phyloP scores from a whole-genome alignment of 306 rosid species.

The Dicorynia guianensis region DNA sequence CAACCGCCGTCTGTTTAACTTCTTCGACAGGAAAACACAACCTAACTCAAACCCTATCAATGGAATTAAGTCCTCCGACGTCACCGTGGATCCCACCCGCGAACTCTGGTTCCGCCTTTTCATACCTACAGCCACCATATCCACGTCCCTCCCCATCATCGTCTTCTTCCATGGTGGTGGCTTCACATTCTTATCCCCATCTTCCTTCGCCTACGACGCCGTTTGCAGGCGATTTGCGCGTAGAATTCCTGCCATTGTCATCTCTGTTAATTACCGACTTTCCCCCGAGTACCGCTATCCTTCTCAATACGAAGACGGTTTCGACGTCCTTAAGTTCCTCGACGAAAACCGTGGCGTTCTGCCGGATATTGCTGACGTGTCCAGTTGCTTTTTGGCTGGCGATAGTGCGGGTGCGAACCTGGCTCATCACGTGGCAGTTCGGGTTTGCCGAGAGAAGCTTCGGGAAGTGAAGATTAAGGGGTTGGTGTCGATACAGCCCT shows the following conservation, averaged over 20 bases:
- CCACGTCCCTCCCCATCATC: constrained; percentile 47
- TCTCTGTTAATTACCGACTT: constrained; percentile 69
- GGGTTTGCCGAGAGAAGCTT: constrained; percentile 17
- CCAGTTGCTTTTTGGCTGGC: constrained; percentile 56
- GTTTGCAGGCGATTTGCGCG: constrained; percentile 49
- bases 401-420: constrained; percentile 72
- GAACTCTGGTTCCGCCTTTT: constrained; percentile 60
- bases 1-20: constrained; percentile 52
- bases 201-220: constrained; percentile 41
- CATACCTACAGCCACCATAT: constrained; percentile 34
- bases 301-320: constrained; percentile 65
- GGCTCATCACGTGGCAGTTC: constrained; percentile 61
- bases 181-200: constrained; percentile 47
- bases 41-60: constrained; percentile 39
- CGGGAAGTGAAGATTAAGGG: constrained; percentile 27
- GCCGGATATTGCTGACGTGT: constrained; percentile 49
- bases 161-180: constrained; percentile 74
- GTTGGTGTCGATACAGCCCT: constrained; percentile 62
- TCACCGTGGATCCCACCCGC: constrained; percentile 49
- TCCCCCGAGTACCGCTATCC: constrained; percentile 61
- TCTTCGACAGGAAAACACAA: constrained; percentile 43
- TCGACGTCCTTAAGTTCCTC: constrained; percentile 54
- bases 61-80: constrained; percentile 55
- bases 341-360: constrained; percentile 30
- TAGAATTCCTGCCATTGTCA: constrained; percentile 46